Conservation (phyloP, 208 protist species). For the Tetramitus jugosus region DNA sequence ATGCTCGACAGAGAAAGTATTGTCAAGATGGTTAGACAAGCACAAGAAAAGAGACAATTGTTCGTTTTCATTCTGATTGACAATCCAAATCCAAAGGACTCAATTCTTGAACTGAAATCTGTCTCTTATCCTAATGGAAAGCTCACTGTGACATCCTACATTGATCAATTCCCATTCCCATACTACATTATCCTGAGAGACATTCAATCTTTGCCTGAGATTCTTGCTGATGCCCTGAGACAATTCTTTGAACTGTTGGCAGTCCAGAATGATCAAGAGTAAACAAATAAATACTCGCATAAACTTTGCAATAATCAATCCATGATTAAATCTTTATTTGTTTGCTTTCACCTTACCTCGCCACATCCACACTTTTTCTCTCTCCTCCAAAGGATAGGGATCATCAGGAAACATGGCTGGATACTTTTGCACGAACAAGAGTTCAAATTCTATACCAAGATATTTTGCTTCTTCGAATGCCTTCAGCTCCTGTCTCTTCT, state of each 20-base stretch:
- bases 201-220: slow-evolving; percentile 82
- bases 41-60: slow-evolving; percentile 80
- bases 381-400: too few relatives aligned
- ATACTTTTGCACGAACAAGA: neutral
- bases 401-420: slow-evolving; percentile 10
- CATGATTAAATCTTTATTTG: too few relatives aligned
- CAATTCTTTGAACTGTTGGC: slow-evolving; percentile 94
- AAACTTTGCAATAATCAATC: too few relatives aligned
- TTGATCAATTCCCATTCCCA: slow-evolving; percentile 98
- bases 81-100: slow-evolving; percentile 31
- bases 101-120: slow-evolving; percentile 38
- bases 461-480: neutral
- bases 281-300: too few relatives aligned
- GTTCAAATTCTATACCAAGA: neutral
- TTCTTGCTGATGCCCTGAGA: slow-evolving; percentile 94
- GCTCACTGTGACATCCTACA: slow-evolving; percentile 78
- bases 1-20: slow-evolving; percentile 48
- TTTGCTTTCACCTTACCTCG: too few relatives aligned
- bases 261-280: too few relatives aligned
- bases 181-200: slow-evolving; percentile 98
- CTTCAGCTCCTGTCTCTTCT: neutral
- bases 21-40: slow-evolving; percentile 62
- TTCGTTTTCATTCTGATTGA: slow-evolving; percentile 89
- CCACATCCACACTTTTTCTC: too few relatives aligned
- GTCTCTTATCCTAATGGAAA: slow-evolving; percentile 70